A percentile compares a stretch with the other conserved stretches of the same genome.
These are phyloP conservation scores for Aechmea fasciata DNA, from an alignment of 176 grass and related monocot genomes.

Conservation along the genomic window DNA sequence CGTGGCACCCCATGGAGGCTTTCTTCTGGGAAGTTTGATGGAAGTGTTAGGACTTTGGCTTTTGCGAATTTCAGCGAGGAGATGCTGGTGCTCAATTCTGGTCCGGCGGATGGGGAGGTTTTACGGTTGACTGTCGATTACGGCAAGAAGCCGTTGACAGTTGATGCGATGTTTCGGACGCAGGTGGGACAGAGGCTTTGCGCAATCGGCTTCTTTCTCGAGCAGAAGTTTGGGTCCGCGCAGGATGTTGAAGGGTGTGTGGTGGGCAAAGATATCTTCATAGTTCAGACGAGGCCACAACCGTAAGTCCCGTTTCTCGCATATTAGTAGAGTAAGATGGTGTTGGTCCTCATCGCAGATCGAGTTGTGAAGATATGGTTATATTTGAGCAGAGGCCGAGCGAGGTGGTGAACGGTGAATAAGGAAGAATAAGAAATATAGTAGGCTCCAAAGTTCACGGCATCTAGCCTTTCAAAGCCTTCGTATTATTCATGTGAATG, in stretches of 20 bases:
- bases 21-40: conserved; percentile 63
- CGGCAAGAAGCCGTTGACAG: conserved; percentile 67
- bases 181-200: conserved; percentile 69
- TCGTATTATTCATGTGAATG: too few species aligned
- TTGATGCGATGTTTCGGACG: conserved; percentile 49
- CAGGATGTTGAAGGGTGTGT: conserved; percentile 96
- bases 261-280: conserved; percentile 63
- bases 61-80: conserved; percentile 97
- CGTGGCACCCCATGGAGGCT: conserved; percentile 91
- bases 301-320: conserved; percentile 21
- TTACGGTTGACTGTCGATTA: conserved; percentile 60
- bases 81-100: conserved; percentile 47
- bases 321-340: not conserved
- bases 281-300: conserved; percentile 91
- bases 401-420: too few species aligned
- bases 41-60: conserved; percentile 49
- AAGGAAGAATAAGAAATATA: too few species aligned
- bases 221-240: conserved; percentile 69
- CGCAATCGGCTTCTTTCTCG: conserved; percentile 74
- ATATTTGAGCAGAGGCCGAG: too few species aligned
- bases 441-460: too few species aligned
- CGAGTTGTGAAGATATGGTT: too few species aligned
- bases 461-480: too few species aligned
- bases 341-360: too few species aligned
- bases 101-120: conserved; percentile 59